Evolutionary conservation across 139 green algal species (phyloP).

Genomic region (Chlamydomonas schloesseri): DNA sequence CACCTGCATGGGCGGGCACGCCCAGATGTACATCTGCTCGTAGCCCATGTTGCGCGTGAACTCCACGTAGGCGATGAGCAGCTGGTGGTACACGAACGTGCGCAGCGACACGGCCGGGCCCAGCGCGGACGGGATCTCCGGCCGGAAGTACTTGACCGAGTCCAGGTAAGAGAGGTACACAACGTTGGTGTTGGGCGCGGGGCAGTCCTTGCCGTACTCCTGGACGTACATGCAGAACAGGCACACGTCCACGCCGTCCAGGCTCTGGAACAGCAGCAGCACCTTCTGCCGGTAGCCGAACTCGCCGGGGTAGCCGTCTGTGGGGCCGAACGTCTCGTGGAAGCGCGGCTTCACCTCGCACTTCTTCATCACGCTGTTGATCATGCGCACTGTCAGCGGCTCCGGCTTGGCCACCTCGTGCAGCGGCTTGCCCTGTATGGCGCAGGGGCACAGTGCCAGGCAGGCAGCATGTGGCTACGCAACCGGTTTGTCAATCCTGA

Average conservation of each 20-base stretch:
- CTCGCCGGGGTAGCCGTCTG: conserved; percentile 76
- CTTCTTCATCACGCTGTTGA: conserved; percentile 95
- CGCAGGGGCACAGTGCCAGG: background rate
- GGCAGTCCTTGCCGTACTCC: conserved; percentile 93
- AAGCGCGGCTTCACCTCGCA: conserved; percentile 90
- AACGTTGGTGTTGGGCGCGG: conserved; percentile 87
- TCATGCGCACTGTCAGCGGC: conserved; percentile 90
- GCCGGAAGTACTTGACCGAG: conserved; percentile 97
- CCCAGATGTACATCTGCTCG: conserved; percentile 98
- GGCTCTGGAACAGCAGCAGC: conserved; percentile 95
- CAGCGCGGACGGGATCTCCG: conserved; percentile 70
- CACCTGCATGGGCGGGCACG: conserved; percentile 94
- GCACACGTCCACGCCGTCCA: conserved; percentile 94
- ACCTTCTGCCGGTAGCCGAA: conserved; percentile 96
- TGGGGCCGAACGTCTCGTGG: conserved; percentile 74
- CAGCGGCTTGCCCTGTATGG: conserved; percentile 53
- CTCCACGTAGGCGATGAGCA: conserved; percentile 92
- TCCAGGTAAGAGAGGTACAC: conserved; percentile 99
- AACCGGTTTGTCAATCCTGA: too few relatives aligned
- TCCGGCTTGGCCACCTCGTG: conserved; percentile 73
- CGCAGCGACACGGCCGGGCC: conserved; percentile 80
- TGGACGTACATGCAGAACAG: conserved; percentile 97
- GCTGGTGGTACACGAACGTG: conserved; percentile 97
- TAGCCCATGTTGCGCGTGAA: conserved; percentile 91
- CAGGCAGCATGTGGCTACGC: background rate